Conservation (phyloP, 2,329 filamentous ascomycete species). For the Clonostachys chloroleuca region DNA sequence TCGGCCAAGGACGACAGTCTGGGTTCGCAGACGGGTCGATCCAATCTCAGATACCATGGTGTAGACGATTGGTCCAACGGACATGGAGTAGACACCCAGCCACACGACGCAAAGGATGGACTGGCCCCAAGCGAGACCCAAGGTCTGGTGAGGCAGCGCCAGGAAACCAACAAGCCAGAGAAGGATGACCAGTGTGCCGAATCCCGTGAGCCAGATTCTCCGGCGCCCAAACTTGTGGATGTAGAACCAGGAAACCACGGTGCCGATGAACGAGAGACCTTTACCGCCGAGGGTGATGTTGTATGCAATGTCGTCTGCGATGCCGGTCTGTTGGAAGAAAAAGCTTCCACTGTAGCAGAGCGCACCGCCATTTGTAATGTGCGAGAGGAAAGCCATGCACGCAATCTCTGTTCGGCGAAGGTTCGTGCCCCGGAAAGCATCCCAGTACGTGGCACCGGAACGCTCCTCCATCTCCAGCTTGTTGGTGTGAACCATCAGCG, state of each 20-base stretch:
- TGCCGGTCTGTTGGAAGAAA: constrained; percentile 41
- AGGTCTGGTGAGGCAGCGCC: constrained; percentile 25
- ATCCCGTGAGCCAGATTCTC: constrained; percentile 33
- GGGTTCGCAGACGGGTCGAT: constrained; percentile 33
- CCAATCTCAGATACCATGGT: constrained; percentile 35
- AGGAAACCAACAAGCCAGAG: constrained; percentile 38
- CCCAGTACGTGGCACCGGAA: constrained; percentile 30
- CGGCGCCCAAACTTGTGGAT: constrained; percentile 35
- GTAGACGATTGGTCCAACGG: constrained; percentile 37
- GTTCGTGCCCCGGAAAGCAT: constrained; percentile 43
- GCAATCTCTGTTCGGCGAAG: constrained; percentile 39
- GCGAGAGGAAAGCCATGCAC: constrained; percentile 31
- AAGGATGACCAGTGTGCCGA: constrained; percentile 25
- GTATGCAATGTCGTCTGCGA: constrained; percentile 27
- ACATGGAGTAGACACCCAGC: constrained; percentile 36
- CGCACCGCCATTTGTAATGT: constrained; percentile 33
- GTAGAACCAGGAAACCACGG: constrained; percentile 35
- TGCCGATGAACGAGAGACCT: constrained; percentile 35
- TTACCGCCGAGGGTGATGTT: constrained; percentile 35
- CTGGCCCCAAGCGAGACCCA: constrained; percentile 30
- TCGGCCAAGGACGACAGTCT: constrained; percentile 35
- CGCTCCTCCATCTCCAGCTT: constrained; percentile 36
- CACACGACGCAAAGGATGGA: constrained; percentile 35
- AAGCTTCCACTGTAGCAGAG: constrained; percentile 36
- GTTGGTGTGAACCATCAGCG: constrained; percentile 38